A percentile compares a stretch with the other conserved stretches of the same genome.
Evolutionary conservation across 495 filamentous ascomycete species (phyloP).

Genomic region (Neurospora sp.): DNA sequence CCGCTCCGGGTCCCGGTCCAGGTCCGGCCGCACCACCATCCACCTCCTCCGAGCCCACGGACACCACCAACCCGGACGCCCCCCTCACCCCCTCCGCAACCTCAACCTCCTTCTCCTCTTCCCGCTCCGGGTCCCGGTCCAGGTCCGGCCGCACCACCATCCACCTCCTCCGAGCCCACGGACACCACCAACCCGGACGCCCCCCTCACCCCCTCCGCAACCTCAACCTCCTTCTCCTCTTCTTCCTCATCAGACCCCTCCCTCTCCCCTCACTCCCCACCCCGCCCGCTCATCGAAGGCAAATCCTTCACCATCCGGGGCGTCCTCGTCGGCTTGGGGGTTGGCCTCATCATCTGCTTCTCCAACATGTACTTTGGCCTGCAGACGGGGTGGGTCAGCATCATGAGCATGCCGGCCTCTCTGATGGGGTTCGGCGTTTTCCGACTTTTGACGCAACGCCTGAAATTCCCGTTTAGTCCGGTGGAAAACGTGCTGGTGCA

Average conservation of each 20-base stretch:
- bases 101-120: background rate
- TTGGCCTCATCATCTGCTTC: slow-evolving; percentile 85
- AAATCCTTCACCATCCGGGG: slow-evolving; percentile 77
- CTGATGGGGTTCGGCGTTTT: slow-evolving; percentile 97
- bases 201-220: background rate
- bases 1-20: background rate
- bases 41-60: background rate
- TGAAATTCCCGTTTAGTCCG: slow-evolving; percentile 74
- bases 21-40: background rate
- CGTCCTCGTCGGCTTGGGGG: slow-evolving; percentile 65
- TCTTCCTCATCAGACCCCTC: background rate
- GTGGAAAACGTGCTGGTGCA: slow-evolving; percentile 98
- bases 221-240: background rate
- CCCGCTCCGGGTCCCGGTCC: background rate
- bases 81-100: background rate
- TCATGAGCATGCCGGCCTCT: slow-evolving; percentile 76
- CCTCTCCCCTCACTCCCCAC: background rate
- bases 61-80: background rate
- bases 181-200: background rate
- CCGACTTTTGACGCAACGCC: slow-evolving; percentile 54
- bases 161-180: background rate
- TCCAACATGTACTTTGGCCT: slow-evolving; percentile 97
- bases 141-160: background rate
- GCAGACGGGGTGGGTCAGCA: slow-evolving; percentile 81
- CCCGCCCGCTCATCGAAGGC: slow-evolving; percentile 13